These are phyloP conservation scores for Trichocomaceae sp. DNA, from an alignment of 2,329 filamentous ascomycete genomes.

Conservation along the genomic window DNA sequence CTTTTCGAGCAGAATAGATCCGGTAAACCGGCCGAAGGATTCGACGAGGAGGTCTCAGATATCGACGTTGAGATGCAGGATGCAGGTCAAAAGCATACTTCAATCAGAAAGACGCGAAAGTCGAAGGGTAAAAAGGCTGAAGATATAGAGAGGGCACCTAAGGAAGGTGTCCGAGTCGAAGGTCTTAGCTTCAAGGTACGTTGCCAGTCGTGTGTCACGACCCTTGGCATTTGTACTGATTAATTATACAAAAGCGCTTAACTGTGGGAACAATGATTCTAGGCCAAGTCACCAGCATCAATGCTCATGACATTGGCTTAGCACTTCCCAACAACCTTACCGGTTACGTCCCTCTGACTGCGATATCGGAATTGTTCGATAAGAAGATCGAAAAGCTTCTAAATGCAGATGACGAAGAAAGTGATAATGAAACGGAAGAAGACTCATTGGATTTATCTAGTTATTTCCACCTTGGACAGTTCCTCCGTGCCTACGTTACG, in stretches of 20 bases:
- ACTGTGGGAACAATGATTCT: conserved; percentile 80
- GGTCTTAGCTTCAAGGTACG: conserved; percentile 81
- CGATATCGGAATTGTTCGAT: conserved; percentile 76
- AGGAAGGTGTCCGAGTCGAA: conserved; percentile 64
- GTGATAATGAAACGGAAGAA: conserved; percentile 49
- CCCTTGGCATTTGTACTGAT: conserved; percentile 24
- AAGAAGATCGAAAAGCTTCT: conserved; percentile 63
- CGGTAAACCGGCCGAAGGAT: conserved; percentile 41
- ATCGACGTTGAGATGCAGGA: conserved; percentile 47
- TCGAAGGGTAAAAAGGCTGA: conserved; percentile 46
- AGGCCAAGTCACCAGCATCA: conserved; percentile 77
- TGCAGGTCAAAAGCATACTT: conserved; percentile 32
- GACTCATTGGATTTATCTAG: conserved; percentile 64
- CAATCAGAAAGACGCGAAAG: conserved; percentile 35
- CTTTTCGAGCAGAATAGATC: conserved; percentile 72
- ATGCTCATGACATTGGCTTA: conserved; percentile 68
- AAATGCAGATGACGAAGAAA: conserved; percentile 53
- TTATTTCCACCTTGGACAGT: conserved; percentile 79
- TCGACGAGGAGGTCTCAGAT: conserved; percentile 54
- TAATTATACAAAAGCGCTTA: conserved; percentile 56
- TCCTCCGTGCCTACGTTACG: conserved; percentile 73
- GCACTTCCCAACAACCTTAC: conserved; percentile 87
- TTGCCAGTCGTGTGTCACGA: conserved; percentile 3
- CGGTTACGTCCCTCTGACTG: conserved; percentile 84
- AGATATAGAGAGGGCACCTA: conserved; percentile 44